Conservation (phyloP, 228 moss, liverwort and hornwort genomes). For the Sphagnum magellanicum region DNA sequence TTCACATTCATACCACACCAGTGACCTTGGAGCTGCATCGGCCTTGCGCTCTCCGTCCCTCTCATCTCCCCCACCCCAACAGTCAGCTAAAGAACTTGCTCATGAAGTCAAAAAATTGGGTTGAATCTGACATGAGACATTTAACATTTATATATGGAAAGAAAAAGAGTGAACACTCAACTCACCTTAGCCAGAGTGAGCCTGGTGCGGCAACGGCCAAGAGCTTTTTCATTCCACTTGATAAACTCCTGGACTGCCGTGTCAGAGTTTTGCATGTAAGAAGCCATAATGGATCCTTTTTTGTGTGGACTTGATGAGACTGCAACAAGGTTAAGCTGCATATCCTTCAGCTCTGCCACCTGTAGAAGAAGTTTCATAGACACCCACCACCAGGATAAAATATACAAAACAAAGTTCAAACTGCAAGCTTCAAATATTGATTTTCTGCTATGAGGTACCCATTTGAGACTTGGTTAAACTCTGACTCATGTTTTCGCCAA, state of each 20-base stretch:
- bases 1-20: constrained; percentile 54
- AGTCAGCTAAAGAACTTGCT: constrained; percentile 34
- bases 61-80: constrained; percentile 30
- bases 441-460: neutral
- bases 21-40: constrained; percentile 44
- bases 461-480: neutral
- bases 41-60: constrained; percentile 34
- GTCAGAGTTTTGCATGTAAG: constrained; percentile 48
- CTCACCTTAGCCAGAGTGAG: constrained; percentile 65
- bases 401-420: too few species aligned
- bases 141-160: too few species aligned
- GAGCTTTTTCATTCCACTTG: constrained; percentile 85
- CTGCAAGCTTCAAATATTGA: too few species aligned
- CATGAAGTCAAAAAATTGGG: constrained; percentile 3
- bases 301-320: neutral
- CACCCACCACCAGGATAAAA: neutral
- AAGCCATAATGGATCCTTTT: constrained; percentile 19
- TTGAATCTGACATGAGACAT: too few species aligned
- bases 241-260: constrained; percentile 77
- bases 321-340: constrained; percentile 6
- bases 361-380: constrained; percentile 1
- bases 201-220: constrained; percentile 57
- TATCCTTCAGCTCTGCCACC: constrained; percentile 15
- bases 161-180: too few species aligned
- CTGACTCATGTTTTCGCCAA: too few species aligned